phyloP scores from a whole-genome alignment of 345 rosid species.

The Moricandia moricandioides region DNA sequence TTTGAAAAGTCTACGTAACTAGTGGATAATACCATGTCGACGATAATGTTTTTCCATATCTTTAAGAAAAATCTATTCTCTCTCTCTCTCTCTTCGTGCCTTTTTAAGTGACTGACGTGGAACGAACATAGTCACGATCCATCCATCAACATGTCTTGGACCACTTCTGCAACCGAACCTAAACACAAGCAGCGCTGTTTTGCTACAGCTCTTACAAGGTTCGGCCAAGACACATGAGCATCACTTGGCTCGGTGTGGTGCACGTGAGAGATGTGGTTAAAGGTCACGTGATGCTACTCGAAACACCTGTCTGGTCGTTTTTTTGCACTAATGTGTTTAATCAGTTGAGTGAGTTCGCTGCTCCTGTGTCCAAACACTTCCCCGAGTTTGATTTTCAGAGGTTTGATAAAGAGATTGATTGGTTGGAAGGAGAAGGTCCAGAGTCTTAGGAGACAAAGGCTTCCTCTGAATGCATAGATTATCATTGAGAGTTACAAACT shows the following conservation, averaged over 20 bases:
- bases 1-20: constrained; percentile 25
- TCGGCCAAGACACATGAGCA: constrained; percentile 58
- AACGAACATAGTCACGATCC: constrained; percentile 61
- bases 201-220: constrained; percentile 62
- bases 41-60: constrained; percentile 4
- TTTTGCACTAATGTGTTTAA: constrained; percentile 70
- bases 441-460: constrained; percentile 57
- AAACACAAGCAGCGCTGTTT: constrained; percentile 72
- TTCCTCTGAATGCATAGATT: constrained; percentile 31
- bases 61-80: not conserved
- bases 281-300: constrained; percentile 60
- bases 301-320: constrained; percentile 62
- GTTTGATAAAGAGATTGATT: constrained; percentile 50
- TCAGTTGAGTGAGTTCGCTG: constrained; percentile 65
- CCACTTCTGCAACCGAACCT: constrained; percentile 63
- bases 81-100: not conserved
- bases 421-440: constrained; percentile 52
- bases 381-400: constrained; percentile 63
- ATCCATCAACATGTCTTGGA: constrained; percentile 76
- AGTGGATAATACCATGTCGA: constrained; percentile 34
- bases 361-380: constrained; percentile 52
- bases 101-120: constrained; percentile 30
- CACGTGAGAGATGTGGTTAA: constrained; percentile 75
- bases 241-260: constrained; percentile 77
- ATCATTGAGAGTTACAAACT: not conserved